Evolutionary conservation across 805 yeast species (phyloP).

Genomic region (Myxozyma nipponensis): DNA sequence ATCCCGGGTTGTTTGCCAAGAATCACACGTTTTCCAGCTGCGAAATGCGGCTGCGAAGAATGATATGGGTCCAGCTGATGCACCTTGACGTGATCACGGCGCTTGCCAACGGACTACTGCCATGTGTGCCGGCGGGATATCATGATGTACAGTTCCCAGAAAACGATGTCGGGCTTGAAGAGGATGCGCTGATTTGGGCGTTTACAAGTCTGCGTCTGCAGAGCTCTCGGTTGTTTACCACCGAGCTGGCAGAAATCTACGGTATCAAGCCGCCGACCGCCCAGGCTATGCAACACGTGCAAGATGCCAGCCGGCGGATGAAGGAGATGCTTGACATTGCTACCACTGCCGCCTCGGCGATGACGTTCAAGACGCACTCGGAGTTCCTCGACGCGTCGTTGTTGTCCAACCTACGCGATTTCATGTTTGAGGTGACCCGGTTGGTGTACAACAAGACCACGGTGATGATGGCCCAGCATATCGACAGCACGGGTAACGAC

Average conservation of each 20-base stretch:
- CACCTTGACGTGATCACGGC: constrained; percentile 11
- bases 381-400: neutral
- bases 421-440: neutral
- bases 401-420: neutral
- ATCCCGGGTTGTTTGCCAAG: constrained; percentile 8
- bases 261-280: neutral
- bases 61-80: constrained; percentile 19
- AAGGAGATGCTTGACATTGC: neutral
- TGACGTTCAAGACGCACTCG: neutral
- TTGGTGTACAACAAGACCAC: neutral
- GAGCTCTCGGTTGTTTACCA: neutral
- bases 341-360: neutral
- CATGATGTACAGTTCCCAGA: constrained; percentile 7
- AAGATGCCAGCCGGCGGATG: neutral
- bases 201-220: neutral
- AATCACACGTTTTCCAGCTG: neutral
- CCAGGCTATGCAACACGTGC: neutral
- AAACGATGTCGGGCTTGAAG: neutral
- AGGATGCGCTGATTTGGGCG: neutral
- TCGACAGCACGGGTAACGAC: neutral
- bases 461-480: neutral
- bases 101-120: constrained; percentile 16
- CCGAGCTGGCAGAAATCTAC: neutral
- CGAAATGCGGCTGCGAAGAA: constrained; percentile 6
- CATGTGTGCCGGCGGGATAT: neutral